Evolutionary conservation across 495 filamentous ascomycete genomes (phyloP).

Genomic region (Aspergillus baeticus): DNA sequence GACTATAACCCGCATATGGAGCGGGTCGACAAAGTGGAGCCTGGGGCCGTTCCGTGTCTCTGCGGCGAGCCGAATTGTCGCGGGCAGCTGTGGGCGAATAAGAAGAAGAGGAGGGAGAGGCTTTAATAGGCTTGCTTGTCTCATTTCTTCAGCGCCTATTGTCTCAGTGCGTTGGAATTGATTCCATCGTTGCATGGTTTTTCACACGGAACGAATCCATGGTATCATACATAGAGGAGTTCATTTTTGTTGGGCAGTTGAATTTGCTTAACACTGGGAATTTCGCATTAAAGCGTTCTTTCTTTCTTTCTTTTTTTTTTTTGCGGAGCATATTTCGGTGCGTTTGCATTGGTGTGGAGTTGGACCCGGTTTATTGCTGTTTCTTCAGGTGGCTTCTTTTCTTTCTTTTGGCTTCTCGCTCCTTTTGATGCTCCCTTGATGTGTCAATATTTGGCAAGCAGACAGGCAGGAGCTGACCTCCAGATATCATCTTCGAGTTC

Average conservation of each 20-base stretch:
- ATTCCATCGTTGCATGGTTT: no score
- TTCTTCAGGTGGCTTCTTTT: neutral
- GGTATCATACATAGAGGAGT: no score
- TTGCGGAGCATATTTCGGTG: no score
- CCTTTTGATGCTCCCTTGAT: neutral
- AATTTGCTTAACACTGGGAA: no score
- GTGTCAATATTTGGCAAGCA: no score
- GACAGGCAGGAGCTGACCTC: no score
- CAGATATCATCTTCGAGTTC: neutral
- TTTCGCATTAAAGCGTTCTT: no score
- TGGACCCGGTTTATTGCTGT: no score
- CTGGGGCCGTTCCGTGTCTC: constrained; percentile 60
- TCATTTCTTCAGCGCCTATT: neutral
- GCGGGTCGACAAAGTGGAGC: constrained; percentile 47
- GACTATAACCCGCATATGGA: constrained; percentile 70
- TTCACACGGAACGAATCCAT: no score
- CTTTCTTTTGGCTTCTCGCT: neutral
- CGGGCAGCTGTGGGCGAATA: constrained; percentile 61
- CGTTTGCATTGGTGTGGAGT: no score
- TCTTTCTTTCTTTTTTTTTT: no score
- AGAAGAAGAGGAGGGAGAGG: constrained; percentile 33
- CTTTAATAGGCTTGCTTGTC: neutral
- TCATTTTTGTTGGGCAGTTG: no score
- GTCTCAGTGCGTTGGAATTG: neutral
- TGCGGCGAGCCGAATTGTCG: constrained; percentile 68